A percentile compares a stretch with the other conserved stretches of the same genome.
phyloP scores from a whole-genome alignment of 2,329 filamentous ascomycete genomes.

The Pyricularia sp. region DNA sequence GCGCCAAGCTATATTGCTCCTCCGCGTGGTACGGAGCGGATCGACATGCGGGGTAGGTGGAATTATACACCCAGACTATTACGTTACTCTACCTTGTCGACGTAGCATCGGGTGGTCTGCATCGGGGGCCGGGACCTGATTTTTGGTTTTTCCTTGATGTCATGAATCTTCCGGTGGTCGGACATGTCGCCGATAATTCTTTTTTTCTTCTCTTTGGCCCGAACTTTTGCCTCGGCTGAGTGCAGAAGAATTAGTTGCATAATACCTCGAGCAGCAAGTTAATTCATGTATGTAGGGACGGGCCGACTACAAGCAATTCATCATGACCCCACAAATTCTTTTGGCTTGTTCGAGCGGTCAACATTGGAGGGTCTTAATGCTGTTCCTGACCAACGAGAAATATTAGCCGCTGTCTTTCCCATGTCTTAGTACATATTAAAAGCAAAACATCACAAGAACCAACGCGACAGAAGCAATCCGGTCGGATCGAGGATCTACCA shows the following conservation, averaged over 20 bases:
- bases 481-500: not conserved
- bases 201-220: not conserved
- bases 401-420: too few relatives aligned
- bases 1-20: not conserved
- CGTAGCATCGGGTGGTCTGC: not conserved
- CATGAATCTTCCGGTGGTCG: not conserved
- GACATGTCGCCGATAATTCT: not conserved
- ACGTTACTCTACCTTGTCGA: not conserved
- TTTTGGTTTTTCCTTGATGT: not conserved
- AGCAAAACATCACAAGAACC: not conserved
- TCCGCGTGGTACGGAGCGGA: not conserved
- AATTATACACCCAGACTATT: not conserved
- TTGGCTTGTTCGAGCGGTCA: too few relatives aligned
- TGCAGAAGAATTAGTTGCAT: too few relatives aligned
- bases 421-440: not conserved
- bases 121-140: not conserved
- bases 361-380: not conserved
- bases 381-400: not conserved
- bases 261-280: too few relatives aligned
- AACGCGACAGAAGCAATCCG: not conserved
- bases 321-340: too few relatives aligned
- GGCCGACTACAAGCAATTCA: too few relatives aligned
- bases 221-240: not conserved
- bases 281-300: too few relatives aligned
- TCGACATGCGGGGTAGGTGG: not conserved